phyloP scores from a whole-genome alignment of 495 filamentous ascomycete genomes.

The Astrothelium subdiscretum region DNA sequence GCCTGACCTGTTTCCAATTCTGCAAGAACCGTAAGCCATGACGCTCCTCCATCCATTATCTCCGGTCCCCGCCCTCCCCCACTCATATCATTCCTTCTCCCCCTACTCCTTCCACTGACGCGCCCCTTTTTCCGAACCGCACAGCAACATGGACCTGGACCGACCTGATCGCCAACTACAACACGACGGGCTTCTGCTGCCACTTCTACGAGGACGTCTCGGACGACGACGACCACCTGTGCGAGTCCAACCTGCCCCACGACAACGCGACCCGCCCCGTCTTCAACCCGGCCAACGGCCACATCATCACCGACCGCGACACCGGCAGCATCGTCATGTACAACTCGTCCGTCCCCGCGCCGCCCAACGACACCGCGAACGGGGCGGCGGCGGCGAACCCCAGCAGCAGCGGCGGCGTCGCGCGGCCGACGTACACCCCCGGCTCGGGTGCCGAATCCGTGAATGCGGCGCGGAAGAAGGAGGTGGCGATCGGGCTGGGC shows the following conservation, averaged over 20 bases:
- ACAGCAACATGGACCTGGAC: background rate
- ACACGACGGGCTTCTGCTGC: background rate
- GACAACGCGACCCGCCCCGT: background rate
- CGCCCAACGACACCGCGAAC: background rate
- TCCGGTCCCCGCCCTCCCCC: no score
- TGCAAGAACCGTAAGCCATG: background rate
- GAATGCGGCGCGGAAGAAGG: background rate
- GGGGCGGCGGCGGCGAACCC: background rate
- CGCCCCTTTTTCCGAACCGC: no score
- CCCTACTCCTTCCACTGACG: background rate
- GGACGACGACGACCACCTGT: background rate
- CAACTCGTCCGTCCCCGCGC: background rate
- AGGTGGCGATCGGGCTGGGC: background rate
- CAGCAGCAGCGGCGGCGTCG: background rate
- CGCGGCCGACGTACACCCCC: background rate
- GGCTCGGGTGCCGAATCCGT: background rate
- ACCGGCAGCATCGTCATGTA: background rate
- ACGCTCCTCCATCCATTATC: background rate
- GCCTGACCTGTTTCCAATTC: background rate
- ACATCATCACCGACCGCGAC: background rate
- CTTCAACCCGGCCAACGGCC: background rate
- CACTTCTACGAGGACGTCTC: conserved; percentile 1
- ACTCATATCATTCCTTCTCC: background rate
- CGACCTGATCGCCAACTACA: conserved; percentile 1
- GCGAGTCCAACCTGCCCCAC: background rate